Evolutionary conservation across 2,329 filamentous ascomycete genomes (phyloP), one percentile per base, ranked within the genome.

Genomic region (Lachnellula cervina): DNA sequence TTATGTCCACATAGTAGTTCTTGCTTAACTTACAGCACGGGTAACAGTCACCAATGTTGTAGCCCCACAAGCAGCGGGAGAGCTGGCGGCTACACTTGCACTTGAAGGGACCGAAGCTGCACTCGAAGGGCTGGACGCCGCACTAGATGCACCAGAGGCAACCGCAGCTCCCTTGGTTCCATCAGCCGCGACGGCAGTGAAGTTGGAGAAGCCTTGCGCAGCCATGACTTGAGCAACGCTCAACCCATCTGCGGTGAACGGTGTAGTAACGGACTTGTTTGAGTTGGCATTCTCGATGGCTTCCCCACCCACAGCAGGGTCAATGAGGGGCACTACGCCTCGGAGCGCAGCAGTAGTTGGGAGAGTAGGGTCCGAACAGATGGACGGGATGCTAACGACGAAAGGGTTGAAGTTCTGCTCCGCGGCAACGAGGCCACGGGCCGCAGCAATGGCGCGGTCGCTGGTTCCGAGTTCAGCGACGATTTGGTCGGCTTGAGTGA

Each of bases 331-430:
- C 4, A 87, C 76, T 55, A 89, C 83, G 59, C 86, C 86, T 44
- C 86, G 77, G 34, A 89, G 80, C 54, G 76, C 77, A 23, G 72
- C 71, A 7, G 81, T 87, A 34, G 75, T 79, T 11, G 86, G 86
- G 2, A 89, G 79, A 25, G 76, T 73, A 2, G 83, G 72, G 60
- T 89, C 83, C 38, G 75, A 78, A 71, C 86, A 89, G 67, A 89
- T 80, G 59, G 77, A 81, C 17, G 82, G 84, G 35, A 82, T 76
- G 64, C 73, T 74, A 59, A 80, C 78, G 54, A 72, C 80, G 62
- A 83, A 87, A 51, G 83, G 83, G 74, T 88, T 88, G 75, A 87
- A 87, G 78, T 89, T 88, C 72, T 87, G 84, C 76, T 88, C 85
- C 4, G 85, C 84, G 25, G 80, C 79, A 14, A 88, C 84, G 38